Evolutionary conservation across 352 stramenopile species (phyloP).

Genomic region (Pythium folliculosum): DNA sequence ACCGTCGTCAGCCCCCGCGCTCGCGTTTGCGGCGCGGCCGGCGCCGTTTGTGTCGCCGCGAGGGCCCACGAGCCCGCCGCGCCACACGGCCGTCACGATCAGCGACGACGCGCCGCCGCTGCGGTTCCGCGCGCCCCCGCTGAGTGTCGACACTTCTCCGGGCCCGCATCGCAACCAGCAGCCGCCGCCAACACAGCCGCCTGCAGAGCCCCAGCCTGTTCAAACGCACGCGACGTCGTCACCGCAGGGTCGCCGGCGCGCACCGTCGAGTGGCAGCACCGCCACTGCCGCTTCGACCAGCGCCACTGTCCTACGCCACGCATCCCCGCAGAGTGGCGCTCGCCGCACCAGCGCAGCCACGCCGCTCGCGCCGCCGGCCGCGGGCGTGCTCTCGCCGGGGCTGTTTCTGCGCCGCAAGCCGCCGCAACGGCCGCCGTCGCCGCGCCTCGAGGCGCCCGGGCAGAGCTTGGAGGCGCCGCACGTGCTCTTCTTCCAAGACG

Average conservation of each 20-base stretch:
- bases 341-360: background rate
- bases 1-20: background rate
- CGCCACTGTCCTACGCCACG: no score
- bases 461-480: background rate
- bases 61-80: conserved; percentile 1
- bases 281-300: background rate
- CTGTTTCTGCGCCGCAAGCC: conserved; percentile 24
- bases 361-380: background rate
- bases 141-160: conserved; percentile 19
- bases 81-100: conserved; percentile 15
- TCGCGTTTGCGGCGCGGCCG: background rate
- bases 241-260: background rate
- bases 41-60: conserved; percentile 8
- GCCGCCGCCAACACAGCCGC: no score
- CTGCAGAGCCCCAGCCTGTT: background rate
- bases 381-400: conserved; percentile 10
- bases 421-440: background rate
- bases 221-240: background rate
- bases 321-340: no score
- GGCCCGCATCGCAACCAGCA: conserved; percentile 1
- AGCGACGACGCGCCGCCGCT: conserved; percentile 4
- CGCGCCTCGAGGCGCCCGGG: background rate
- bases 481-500: conserved; percentile 31
- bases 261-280: background rate
- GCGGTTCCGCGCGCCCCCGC: conserved; percentile 2